phyloP scores from a whole-genome alignment of 768 basidiomycete species.

The Pleurotus citrinopileatus region DNA sequence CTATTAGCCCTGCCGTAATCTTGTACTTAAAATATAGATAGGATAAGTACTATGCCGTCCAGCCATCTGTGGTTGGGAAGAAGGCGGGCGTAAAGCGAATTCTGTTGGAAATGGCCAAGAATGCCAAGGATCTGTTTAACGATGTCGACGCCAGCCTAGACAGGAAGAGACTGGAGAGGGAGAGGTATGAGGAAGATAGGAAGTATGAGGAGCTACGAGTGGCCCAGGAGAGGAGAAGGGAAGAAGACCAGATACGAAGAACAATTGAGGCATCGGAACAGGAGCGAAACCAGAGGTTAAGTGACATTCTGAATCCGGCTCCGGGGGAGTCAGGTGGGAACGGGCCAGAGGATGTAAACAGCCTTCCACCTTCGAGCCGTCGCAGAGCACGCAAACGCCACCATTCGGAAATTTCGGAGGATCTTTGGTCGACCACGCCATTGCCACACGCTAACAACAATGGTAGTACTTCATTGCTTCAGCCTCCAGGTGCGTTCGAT shows the following conservation, averaged over 20 bases:
- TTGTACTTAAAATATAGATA: background rate
- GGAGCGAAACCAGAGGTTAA: background rate
- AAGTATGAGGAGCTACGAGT: background rate
- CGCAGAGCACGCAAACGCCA: background rate
- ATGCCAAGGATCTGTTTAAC: background rate
- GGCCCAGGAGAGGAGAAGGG: background rate
- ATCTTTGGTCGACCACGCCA: too few species aligned
- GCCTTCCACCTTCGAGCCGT: background rate
- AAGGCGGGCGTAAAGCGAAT: background rate
- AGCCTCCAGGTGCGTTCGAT: too few species aligned
- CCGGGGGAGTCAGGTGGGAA: background rate
- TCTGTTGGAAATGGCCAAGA: background rate
- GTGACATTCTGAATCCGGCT: background rate
- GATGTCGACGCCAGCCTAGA: background rate
- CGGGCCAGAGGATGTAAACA: background rate
- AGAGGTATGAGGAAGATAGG: background rate
- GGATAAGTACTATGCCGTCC: background rate
- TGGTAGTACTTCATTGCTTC: too few species aligned
- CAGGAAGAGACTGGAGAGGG: background rate
- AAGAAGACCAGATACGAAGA: background rate
- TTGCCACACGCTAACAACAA: too few species aligned
- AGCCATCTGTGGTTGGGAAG: background rate
- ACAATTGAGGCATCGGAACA: background rate
- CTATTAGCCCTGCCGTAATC: background rate
- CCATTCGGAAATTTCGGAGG: background rate